Evolutionary conservation across 768 basidiomycete genomes (phyloP).

Genomic region (Lactarius akahatsu): DNA sequence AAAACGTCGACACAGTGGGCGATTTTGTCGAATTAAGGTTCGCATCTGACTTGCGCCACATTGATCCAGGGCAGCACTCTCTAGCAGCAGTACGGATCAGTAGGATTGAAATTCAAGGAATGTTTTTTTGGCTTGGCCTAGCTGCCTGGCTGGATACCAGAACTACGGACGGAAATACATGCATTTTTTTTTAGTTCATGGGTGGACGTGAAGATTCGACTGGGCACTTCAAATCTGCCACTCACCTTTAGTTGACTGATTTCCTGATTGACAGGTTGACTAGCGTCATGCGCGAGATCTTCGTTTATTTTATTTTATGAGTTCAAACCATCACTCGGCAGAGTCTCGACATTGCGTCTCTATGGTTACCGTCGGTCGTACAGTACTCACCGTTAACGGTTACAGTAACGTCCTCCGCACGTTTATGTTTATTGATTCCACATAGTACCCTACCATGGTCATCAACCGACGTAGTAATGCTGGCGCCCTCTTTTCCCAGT

Average conservation of each 20-base stretch:
- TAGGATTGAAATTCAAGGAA: not conserved
- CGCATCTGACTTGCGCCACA: not conserved
- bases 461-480: too few relatives aligned
- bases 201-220: not conserved
- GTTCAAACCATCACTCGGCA: too few relatives aligned
- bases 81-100: not conserved
- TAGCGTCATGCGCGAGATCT: not conserved
- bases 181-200: not conserved
- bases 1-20: conserved; percentile 10
- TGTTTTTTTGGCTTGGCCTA: not conserved
- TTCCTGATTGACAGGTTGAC: not conserved
- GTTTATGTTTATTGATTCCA: too few relatives aligned
- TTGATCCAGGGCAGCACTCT: conserved; percentile 10
- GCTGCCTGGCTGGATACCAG: not conserved
- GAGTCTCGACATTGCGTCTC: too few relatives aligned
- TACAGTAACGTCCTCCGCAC: too few relatives aligned
- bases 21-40: not conserved
- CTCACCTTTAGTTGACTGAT: not conserved
- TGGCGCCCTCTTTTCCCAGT: too few relatives aligned
- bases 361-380: too few relatives aligned
- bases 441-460: too few relatives aligned
- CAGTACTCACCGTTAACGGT: too few relatives aligned
- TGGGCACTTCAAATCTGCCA: not conserved
- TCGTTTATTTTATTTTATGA: too few relatives aligned
- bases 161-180: not conserved